Percentiles rank a stretch among this genome's conserved stretches.
phyloP scores from a whole-genome alignment of 2,329 filamentous ascomycete genomes.

The Fusarium sp. region DNA sequence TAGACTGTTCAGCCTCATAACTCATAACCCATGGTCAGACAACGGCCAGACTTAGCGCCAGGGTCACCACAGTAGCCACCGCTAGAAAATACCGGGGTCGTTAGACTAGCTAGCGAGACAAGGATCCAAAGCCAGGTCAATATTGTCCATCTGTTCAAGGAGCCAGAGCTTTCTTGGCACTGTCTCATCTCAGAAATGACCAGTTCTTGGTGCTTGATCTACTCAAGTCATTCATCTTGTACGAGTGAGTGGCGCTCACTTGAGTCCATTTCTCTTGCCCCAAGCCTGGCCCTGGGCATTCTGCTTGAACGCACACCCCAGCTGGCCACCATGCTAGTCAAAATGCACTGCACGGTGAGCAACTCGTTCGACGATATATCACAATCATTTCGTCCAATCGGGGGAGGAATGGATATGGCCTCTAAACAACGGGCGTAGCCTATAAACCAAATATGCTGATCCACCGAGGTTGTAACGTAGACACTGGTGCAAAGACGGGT shows the following conservation, averaged over 20 bases:
- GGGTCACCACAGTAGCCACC: too few relatives aligned
- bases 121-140: neutral
- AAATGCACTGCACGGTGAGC: neutral
- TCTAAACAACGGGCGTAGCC: neutral
- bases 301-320: neutral
- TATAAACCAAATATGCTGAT: neutral
- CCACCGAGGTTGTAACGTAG: constrained; percentile 1
- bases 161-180: neutral
- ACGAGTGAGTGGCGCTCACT: neutral
- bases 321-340: neutral
- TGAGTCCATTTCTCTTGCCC: neutral
- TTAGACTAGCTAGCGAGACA: neutral
- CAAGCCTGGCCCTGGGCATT: neutral
- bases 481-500: neutral
- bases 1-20: neutral
- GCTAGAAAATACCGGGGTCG: neutral
- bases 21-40: neutral
- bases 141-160: neutral
- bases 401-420: neutral
- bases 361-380: neutral
- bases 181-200: neutral
- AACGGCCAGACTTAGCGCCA: neutral
- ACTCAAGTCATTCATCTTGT: neutral
- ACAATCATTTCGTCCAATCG: neutral
- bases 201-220: neutral